These are phyloP conservation scores for Chlamydomonas sphaeroides DNA, from an alignment of 139 green algal species.

Conservation along the genomic window DNA sequence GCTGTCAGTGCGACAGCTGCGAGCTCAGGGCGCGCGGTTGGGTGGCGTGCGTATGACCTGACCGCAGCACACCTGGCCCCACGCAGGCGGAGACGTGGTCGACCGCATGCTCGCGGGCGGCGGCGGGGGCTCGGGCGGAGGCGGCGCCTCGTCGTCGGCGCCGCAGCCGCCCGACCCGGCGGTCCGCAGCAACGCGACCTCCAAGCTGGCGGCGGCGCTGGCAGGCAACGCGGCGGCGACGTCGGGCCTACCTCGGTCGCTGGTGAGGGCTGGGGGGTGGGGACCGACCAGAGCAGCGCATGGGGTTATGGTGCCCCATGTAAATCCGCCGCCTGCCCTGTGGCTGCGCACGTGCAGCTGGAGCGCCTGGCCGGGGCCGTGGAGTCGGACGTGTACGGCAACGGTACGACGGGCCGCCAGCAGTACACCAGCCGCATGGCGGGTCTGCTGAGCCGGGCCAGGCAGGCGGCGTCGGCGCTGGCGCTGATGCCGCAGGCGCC, in stretches of 20 bases:
- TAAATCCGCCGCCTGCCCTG: not conserved
- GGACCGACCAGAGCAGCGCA: not conserved
- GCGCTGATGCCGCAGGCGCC: conserved; percentile 12
- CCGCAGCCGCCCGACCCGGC: not conserved
- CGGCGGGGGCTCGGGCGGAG: not conserved
- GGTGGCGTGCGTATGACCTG: no score
- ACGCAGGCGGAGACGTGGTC: not conserved
- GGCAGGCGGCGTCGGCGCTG: conserved; percentile 6
- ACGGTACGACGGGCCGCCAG: not conserved
- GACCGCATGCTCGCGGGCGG: conserved; percentile 9
- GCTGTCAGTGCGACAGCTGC: not conserved
- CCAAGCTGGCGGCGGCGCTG: conserved; percentile 31
- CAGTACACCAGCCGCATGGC: conserved; percentile 36
- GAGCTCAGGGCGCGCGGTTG: no score
- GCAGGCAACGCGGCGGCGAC: not conserved
- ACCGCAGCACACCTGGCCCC: not conserved
- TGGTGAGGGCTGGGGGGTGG: not conserved
- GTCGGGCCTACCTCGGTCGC: not conserved
- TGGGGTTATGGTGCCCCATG: no score
- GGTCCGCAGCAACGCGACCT: not conserved
- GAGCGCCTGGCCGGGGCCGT: conserved; percentile 10
- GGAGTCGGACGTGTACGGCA: conserved; percentile 20
- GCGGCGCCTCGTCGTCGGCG: not conserved
- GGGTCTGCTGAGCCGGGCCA: conserved; percentile 11
- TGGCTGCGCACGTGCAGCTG: not conserved